phyloP scores from a whole-genome alignment of 495 filamentous ascomycete species.

The Lepraria neglecta region DNA sequence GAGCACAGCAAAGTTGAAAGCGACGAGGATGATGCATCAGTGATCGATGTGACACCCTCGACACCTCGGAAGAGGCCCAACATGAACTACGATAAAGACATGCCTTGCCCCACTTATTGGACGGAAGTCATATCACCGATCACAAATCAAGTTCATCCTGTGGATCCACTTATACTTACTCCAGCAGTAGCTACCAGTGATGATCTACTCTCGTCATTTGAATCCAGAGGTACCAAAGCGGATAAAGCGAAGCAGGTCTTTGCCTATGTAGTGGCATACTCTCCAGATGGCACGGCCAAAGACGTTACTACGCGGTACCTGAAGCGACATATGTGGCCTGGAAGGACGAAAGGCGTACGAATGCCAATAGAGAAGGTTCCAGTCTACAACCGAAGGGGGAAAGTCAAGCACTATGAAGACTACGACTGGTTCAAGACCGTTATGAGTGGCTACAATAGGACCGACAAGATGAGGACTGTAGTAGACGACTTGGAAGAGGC shows the following conservation, averaged over 20 bases:
- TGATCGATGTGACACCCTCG: constrained; percentile 39
- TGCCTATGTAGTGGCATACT: constrained; percentile 84
- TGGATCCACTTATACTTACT: constrained; percentile 66
- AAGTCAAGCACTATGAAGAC: constrained; percentile 61
- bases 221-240: constrained; percentile 73
- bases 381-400: constrained; percentile 63
- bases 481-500: constrained; percentile 73
- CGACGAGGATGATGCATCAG: constrained; percentile 34
- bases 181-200: constrained; percentile 59
- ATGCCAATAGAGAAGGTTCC: constrained; percentile 71
- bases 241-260: constrained; percentile 85
- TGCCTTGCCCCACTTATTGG: constrained; percentile 88
- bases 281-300: constrained; percentile 80
- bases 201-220: constrained; percentile 68
- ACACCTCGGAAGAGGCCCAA: constrained; percentile 30
- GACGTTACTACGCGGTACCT: constrained; percentile 93
- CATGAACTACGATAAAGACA: constrained; percentile 56
- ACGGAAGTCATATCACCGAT: constrained; percentile 77
- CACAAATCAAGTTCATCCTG: constrained; percentile 67
- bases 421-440: constrained; percentile 82
- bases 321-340: constrained; percentile 73
- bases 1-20: constrained; percentile 17
- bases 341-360: constrained; percentile 82
- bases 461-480: constrained; percentile 51
- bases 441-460: constrained; percentile 66